Evolutionary conservation across 305 asterid genomes (phyloP), one percentile per base, ranked within the genome.

Genomic region (Rubia balearica): DNA sequence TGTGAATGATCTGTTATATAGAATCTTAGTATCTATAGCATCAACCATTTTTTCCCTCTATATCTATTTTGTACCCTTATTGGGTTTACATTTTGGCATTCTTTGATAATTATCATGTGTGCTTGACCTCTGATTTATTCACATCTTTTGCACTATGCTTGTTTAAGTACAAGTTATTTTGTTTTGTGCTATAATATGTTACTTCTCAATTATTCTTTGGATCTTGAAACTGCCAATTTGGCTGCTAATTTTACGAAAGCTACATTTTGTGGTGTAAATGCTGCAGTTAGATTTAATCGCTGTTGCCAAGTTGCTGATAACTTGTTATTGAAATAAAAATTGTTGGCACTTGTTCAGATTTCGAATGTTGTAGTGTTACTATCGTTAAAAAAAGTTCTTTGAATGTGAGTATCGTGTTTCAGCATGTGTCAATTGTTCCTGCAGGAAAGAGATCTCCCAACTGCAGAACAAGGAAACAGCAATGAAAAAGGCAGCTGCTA

Each of bases 401-500:
- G 68, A 48, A 49, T 72, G 27, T 42, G 7, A 63, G 42, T 38
- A 62, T 24, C 36, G 74, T 63, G 19, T 22, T 33, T 74, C 69
- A 73, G 70, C 45, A 36, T 41, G 38, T 36, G 38, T 41, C 41
- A 17, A 65, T 4, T 46, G 19, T 53, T 64, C 60, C 70, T 82
- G 70, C 87, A 90, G 95, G 87, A 90, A 86, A 79, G 96, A 90
- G 82, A 83, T 80, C n/a, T 80, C 75, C 43, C 85, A 83, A 67
- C 85, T 90, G 41, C 96, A 88, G 85, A 83, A 70, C 84, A 86
- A 88, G 76, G 96, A 90, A 83, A 77, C 73, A 42, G 81, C 87
- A 63, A 68, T 91, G 83, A 94, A 91, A 78, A 94, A 94, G 85
- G 87, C 90, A 19, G 96, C 97, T 9, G 96, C 97, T 43, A 94